phyloP scores from a whole-genome alignment of 495 filamentous ascomycete genomes.

The Barbatosphaeria neglecta region DNA sequence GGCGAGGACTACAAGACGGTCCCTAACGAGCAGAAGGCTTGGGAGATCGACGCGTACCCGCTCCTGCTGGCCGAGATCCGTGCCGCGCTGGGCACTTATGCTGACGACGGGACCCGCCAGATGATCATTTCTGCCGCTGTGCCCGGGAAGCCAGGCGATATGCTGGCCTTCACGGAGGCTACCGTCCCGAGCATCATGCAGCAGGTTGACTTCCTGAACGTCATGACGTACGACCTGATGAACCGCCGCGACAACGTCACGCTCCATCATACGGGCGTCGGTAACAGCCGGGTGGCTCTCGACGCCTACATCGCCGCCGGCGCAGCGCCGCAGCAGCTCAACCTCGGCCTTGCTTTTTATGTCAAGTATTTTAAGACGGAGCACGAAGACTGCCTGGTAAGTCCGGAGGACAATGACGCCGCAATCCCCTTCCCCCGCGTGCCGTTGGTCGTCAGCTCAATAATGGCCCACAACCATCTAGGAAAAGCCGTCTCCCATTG shows the following conservation, averaged over 20 bases:
- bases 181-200: slow-evolving; percentile 51
- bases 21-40: slow-evolving; percentile 48
- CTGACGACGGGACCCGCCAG: too few relatives aligned
- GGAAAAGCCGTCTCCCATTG: slow-evolving; percentile 36
- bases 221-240: slow-evolving; percentile 75
- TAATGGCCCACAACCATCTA: too few relatives aligned
- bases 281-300: slow-evolving; percentile 41
- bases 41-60: slow-evolving; percentile 55
- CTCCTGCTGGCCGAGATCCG: slow-evolving; percentile 50
- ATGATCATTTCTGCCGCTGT: slow-evolving; percentile 61
- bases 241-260: slow-evolving; percentile 62
- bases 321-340: slow-evolving; percentile 43
- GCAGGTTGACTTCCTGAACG: slow-evolving; percentile 61
- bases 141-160: slow-evolving; percentile 54
- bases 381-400: slow-evolving; percentile 23
- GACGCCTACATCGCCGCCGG: slow-evolving; percentile 51
- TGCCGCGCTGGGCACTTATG: slow-evolving; percentile 46
- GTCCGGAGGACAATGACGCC: too few relatives aligned
- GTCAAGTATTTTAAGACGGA: slow-evolving; percentile 59
- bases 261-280: slow-evolving; percentile 52
- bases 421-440: too few relatives aligned
- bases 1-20: slow-evolving; percentile 61
- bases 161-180: slow-evolving; percentile 59
- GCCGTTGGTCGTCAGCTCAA: too few relatives aligned
- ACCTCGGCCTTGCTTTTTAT: slow-evolving; percentile 68